Evolutionary conservation across 2,329 filamentous ascomycete genomes (phyloP), one percentile per base, ranked within the genome.

Genomic region (Scedosporium apiospermum): DNA sequence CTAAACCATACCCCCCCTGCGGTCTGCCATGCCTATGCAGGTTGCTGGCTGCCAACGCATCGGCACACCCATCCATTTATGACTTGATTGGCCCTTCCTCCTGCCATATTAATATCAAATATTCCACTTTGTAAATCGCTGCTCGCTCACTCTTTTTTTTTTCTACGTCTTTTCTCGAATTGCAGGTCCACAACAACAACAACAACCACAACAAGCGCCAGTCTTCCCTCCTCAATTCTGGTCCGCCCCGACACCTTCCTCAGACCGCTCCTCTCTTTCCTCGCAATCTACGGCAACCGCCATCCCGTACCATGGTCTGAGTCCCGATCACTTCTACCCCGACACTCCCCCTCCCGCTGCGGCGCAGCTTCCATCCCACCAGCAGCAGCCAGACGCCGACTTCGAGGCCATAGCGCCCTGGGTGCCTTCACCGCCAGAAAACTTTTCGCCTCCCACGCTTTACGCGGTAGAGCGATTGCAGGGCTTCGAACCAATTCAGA

Each of bases 261-360:
- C 30, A 21, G 27, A 57, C 41, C 10, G 21, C 12, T 61, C 49
- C 23, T 53, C 49, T 53, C 49, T 21, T 21, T 53, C 60, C 18
- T 61, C 60, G 26, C 27, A 23, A 42, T 55, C 60, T 26, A 61
- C 49, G 23, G 49, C 21, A 53, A 53, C 46, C 30, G 27, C 18
- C 30, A 23, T 61, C 30, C 30, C 60, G 18, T 55, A 61, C 49
- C 60, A 57, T 7, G 60, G 60, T 21, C 16, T 61, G 30, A 61
- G 60, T 23, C 60, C 60, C 26, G 60, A 61, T 51, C 60, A 61
- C 34, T 61, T 61, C 49, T 61, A 61, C 49, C 60, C 60, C 46
- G 34, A 61, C 26, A 55, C 60, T 6, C 60, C 46, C 6, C 38
- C 58, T 51, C 58, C 60, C 3, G 14, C 60, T 38, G 30, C 60